Base-by-base conservation (phyloP, 2,329 filamentous ascomycete genomes). In the Cyphellophora attinorum region DNA sequence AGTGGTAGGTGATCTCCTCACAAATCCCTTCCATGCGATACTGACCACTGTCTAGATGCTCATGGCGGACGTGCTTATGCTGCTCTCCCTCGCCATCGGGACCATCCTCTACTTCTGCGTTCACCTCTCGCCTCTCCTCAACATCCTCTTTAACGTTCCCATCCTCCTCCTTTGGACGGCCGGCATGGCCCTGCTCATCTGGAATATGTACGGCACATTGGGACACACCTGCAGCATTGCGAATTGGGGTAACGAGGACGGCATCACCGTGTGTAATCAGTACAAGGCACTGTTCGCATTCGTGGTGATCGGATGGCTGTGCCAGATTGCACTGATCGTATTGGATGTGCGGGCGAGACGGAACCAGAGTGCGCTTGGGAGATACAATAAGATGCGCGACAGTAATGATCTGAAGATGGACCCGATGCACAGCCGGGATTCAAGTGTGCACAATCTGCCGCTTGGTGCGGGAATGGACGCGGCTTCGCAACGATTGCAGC, bases 271-370 rank as follows among this genome's bases (percentile, higher is more conserved):
- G 30, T 77, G 73, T 49, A 55, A 67, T 34, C 57, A 64, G 37
- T 78, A 76, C 62, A 77, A 77, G 53, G 64, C 68, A 8, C 55
- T 76, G n/a, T 76, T 74, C 53, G 57, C 65, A 19, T 77, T 77
- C 50, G 60, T 64, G 4, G 47, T 72, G 17, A 41, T 69, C 18
- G 70, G 67, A 5, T 38, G 47, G n/a, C 47, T 65, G 2, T 58
- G 64, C 3, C 66, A 68, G 19, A 50, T 70, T 35, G 53, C 61
- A 8, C 61, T 67, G 5, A 49, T 72, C 23, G 48, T 54, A 6
- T 57, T 77, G 28, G 73, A 77, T 49, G 47, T 71, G 19, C 55
- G 61, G 40, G 69, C 71, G 14, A 59, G 58, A 39, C 56, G 58
- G 10, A 56, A 59, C 19, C 55, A 65, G 37, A 65, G 53, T 11